Evolutionary conservation across 1,284 basidiomycete genomes (phyloP).

Genomic region (Trichosporon sp.): DNA sequence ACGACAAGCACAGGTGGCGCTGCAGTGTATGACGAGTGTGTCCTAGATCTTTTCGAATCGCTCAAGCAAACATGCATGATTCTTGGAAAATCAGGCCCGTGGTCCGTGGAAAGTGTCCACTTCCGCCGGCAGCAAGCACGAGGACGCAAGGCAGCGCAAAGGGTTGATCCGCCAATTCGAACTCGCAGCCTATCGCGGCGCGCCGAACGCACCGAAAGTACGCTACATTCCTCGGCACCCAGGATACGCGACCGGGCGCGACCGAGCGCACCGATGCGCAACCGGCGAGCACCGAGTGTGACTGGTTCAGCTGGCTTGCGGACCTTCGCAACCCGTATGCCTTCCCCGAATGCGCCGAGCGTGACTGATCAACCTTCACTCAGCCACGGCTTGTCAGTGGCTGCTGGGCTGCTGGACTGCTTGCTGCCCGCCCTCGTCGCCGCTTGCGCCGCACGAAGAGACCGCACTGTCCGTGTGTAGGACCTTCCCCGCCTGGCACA

Average conservation of each 20-base stretch:
- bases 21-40: background rate
- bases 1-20: background rate
- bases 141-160: background rate
- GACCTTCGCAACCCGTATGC: too few species aligned
- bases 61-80: background rate
- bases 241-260: constrained; percentile 11
- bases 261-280: background rate
- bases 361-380: background rate
- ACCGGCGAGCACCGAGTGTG: too few species aligned
- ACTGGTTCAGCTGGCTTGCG: too few species aligned
- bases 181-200: constrained; percentile 2
- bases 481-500: background rate
- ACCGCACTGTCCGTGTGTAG: background rate
- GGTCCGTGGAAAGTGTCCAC: too few species aligned
- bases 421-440: background rate
- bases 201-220: constrained; percentile 11
- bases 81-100: constrained; percentile 11
- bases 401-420: background rate
- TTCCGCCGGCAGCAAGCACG: background rate
- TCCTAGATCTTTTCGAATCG: constrained; percentile 1
- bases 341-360: too few species aligned
- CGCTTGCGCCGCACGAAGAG: background rate
- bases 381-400: background rate
- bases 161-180: background rate
- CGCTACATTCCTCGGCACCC: constrained; percentile 8